Evolutionary conservation across 108 stramenopile genomes (phyloP).

Genomic region (Chaetoceros tenuissimus): DNA sequence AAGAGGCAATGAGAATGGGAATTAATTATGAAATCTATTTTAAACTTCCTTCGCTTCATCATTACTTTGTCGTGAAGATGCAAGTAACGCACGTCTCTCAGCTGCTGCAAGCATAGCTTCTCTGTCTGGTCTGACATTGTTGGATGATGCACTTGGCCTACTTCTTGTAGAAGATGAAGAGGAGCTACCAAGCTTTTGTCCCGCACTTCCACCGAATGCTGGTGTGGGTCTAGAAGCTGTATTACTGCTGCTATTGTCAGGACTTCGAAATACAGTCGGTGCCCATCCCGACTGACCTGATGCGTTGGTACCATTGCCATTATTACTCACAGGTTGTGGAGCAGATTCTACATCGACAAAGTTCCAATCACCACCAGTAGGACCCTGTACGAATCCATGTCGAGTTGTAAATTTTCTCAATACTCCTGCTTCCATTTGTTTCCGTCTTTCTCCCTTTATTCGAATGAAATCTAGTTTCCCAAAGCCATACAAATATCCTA

Average conservation of each 20-base stretch:
- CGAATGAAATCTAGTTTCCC: slow-evolving; percentile 34
- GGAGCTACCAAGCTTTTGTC: neutral
- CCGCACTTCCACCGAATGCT: neutral
- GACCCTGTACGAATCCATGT: neutral
- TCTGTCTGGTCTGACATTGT: neutral
- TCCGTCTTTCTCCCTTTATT: slow-evolving; percentile 17
- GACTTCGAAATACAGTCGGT: no score
- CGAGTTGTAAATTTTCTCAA: neutral
- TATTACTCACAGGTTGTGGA: no score
- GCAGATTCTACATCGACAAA: no score
- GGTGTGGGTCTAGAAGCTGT: neutral
- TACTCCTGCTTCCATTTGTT: neutral
- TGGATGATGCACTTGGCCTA: neutral
- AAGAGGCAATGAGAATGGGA: no score
- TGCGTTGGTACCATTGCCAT: no score
- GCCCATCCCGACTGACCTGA: no score
- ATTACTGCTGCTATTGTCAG: no score
- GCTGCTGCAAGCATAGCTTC: neutral
- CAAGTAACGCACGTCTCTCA: neutral
- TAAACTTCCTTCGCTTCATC: no score
- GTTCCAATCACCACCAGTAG: neutral
- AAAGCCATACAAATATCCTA: slow-evolving; percentile 63
- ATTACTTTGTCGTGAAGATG: no score
- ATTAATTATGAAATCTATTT: no score
- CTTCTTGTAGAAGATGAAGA: neutral